These are phyloP conservation scores for Yamadazyma conglobata DNA, from an alignment of 1,139 yeast species.

Conservation along the genomic window DNA sequence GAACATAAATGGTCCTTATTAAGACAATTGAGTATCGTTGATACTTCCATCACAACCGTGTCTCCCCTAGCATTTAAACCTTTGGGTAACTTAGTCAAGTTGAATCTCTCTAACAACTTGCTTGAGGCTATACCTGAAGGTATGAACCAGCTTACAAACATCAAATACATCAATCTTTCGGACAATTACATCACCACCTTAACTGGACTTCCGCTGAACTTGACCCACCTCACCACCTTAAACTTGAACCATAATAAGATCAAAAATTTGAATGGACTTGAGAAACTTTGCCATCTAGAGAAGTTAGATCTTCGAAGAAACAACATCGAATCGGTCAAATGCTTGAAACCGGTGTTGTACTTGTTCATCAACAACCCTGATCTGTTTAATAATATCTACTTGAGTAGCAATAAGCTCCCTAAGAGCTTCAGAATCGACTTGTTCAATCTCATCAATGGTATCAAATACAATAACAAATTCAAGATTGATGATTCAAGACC, in stretches of 20 bases:
- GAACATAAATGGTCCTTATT: conserved; percentile 51
- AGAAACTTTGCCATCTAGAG: conserved; percentile 42
- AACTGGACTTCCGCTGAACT: conserved; percentile 35
- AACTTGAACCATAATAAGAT: conserved; percentile 56
- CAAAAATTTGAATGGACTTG: conserved; percentile 45
- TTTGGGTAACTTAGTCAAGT: conserved; percentile 47
- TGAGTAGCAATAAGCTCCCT: conserved; percentile 45
- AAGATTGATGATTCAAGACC: conserved; percentile 62
- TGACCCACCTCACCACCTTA: conserved; percentile 45
- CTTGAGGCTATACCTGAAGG: conserved; percentile 52
- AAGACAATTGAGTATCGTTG: conserved; percentile 56
- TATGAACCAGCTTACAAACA: conserved; percentile 42
- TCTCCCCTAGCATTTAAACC: conserved; percentile 47
- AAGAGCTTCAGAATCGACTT: conserved; percentile 52
- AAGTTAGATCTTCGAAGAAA: conserved; percentile 59
- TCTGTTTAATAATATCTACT: conserved; percentile 31
- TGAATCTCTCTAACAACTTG: conserved; percentile 55
- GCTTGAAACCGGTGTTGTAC: conserved; percentile 35
- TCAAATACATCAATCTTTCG: conserved; percentile 55
- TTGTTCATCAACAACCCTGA: conserved; percentile 31
- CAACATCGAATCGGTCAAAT: conserved; percentile 28
- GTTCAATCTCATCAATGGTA: conserved; percentile 53
- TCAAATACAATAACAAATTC: conserved; percentile 43
- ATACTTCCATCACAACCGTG: conserved; percentile 48
- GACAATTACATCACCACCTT: conserved; percentile 48